These are phyloP conservation scores for Gardenia jasminoides DNA, from an alignment of 257 asterid genomes.

Conservation along the genomic window DNA sequence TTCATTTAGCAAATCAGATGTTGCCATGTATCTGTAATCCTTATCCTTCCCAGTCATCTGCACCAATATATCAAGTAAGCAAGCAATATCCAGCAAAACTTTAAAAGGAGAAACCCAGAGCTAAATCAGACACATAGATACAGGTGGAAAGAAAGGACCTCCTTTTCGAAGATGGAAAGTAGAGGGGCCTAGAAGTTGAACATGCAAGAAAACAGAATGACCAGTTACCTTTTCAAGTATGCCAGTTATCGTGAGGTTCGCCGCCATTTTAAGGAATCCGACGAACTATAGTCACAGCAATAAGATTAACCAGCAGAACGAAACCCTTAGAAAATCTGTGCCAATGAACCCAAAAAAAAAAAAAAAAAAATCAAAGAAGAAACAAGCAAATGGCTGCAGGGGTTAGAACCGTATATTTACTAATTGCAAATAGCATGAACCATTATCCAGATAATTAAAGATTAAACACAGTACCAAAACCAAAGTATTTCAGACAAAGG, in stretches of 20 bases:
- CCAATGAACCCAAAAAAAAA: slow-evolving; percentile 7
- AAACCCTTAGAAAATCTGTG: not conserved
- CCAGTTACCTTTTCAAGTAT: slow-evolving; percentile 81
- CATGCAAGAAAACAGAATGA: slow-evolving; percentile 6
- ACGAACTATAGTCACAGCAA: not conserved
- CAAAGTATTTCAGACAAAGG: not conserved
- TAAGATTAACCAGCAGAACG: slow-evolving; percentile 23
- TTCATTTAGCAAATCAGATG: slow-evolving; percentile 95
- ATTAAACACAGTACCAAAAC: not conserved
- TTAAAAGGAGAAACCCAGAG: not conserved
- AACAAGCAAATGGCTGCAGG: not conserved
- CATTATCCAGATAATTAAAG: not conserved
- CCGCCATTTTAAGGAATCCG: slow-evolving; percentile 47
- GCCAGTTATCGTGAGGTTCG: slow-evolving; percentile 45
- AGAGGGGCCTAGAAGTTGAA: slow-evolving; percentile 3
- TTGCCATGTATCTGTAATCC: slow-evolving; percentile 98
- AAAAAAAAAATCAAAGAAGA: not conserved
- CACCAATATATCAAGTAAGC: slow-evolving; percentile 18
- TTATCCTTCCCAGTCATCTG: slow-evolving; percentile 99
- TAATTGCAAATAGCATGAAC: not conserved
- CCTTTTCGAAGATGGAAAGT: not conserved
- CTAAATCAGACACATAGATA: not conserved
- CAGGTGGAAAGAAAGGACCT: not conserved
- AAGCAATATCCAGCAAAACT: not conserved
- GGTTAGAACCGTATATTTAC: not conserved